Base-by-base conservation (phyloP, 495 filamentous ascomycete genomes). In the Trichocladium antarcticum region DNA sequence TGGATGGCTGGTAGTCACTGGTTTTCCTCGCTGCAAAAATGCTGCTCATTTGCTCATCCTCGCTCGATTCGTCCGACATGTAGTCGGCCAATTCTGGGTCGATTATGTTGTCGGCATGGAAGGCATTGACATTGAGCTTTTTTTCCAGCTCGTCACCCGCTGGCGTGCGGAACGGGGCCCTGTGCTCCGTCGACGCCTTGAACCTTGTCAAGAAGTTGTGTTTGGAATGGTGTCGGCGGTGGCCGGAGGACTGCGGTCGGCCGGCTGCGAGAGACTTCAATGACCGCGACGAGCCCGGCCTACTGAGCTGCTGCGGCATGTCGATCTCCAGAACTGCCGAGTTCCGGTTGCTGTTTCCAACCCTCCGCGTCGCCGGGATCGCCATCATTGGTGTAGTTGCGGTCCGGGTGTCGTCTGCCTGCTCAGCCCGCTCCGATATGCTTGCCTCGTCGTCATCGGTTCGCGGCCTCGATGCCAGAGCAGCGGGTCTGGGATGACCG, bases 81-180 rank as follows among this genome's bases (percentile, higher is more conserved):
- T 90, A 97, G 22, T 88, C 86, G 2, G 89, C 89, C 14, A 97
- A 71, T 57, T 97, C 93, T 3, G 93, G 90, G 58, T 99, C 93
- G 60, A 97, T 97, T 54, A 99, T 95, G 57, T 87, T 96, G 60
- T 99, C 93, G 55, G 87, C 87, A 59, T 97, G 93, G 57, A 98
- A 97, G 22, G 90, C 87, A 29, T 89, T 83, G 7, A 95, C 73
- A 12, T 79, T 76, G n/a, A 77, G 71, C 46, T 80, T 80, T 42
- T 71, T 74, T 5, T 55, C 56, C 15, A 69, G 65, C 22, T 78
- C 68, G 41, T 95, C 85, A 45, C 81, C 80, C 40, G 77, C 70
- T 31, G 81, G 79, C 40, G 83, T 82, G 52, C 95, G 89, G 57
- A 97, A 99, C 2, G 93, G 93, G 4, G 87, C 93, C 51, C 85